A percentile compares a stretch with the other conserved stretches of the same genome.
Evolutionary conservation across 2,329 filamentous ascomycete species (phyloP).

Genomic region (Pyricularia sp.): DNA sequence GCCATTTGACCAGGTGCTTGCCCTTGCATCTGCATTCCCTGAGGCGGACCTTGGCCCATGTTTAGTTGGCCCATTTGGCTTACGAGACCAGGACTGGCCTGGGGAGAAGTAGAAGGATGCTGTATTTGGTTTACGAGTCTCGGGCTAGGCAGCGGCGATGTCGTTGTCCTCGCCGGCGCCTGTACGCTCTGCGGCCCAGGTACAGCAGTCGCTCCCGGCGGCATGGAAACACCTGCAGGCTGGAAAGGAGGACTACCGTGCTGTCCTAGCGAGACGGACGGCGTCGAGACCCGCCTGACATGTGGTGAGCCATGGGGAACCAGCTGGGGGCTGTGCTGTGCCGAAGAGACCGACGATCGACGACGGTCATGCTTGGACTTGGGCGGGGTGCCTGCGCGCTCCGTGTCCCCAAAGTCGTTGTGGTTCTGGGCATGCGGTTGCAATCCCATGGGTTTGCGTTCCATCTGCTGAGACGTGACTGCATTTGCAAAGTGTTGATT

Average conservation of each 20-base stretch:
- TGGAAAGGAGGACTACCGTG: background rate
- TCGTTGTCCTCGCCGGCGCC: background rate
- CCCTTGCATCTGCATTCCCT: background rate
- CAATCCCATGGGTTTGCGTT: conserved; percentile 3
- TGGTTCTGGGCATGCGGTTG: background rate
- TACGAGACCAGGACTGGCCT: background rate
- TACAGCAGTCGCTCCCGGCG: background rate
- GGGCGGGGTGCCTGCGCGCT: background rate
- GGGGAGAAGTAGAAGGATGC: background rate
- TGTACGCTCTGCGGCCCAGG: background rate
- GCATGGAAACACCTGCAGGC: background rate
- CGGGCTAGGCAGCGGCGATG: conserved; percentile 3
- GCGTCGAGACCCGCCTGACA: conserved; percentile 3
- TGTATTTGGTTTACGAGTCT: background rate
- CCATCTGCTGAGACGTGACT: background rate
- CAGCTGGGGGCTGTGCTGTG: conserved; percentile 5
- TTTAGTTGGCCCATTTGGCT: background rate
- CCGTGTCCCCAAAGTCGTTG: background rate
- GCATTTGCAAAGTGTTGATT: background rate
- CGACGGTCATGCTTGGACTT: background rate
- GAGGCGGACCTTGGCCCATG: background rate
- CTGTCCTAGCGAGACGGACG: background rate
- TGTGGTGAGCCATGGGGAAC: background rate
- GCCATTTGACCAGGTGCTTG: background rate
- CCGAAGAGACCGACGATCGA: conserved; percentile 4